Percentiles rank a stretch among this genome's conserved stretches.
Conservation (phyloP, 208 protist genomes). For the Trypanosoma mega region DNA sequence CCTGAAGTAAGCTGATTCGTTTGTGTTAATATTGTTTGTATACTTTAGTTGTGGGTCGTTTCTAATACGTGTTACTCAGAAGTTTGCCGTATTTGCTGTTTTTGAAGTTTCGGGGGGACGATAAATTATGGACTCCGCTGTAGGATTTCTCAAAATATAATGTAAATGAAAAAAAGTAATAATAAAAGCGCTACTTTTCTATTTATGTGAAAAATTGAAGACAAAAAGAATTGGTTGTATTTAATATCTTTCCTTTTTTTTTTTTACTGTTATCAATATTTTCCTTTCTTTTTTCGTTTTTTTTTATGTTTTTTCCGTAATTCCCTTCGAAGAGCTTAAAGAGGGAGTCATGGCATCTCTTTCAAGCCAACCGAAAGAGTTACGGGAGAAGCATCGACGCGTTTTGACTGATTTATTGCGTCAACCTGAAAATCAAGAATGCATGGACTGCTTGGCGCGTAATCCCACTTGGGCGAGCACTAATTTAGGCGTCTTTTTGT, state of each 20-base stretch:
- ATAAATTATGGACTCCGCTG: too few species aligned
- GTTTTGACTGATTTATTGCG: slow-evolving; percentile 43
- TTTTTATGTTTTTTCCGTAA: slow-evolving; percentile 8
- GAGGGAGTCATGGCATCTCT: slow-evolving; percentile 32
- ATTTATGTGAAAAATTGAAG: too few species aligned
- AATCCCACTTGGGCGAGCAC: slow-evolving; percentile 78
- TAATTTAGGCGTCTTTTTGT: slow-evolving; percentile 87
- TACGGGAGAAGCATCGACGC: slow-evolving; percentile 28
- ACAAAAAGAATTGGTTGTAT: too few species aligned
- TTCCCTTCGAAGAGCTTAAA: slow-evolving; percentile 11
- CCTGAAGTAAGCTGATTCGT: too few species aligned
- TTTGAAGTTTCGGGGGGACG: too few species aligned
- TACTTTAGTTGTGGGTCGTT: too few species aligned
- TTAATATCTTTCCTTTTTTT: slow-evolving; percentile 13
- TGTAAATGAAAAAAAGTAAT: slow-evolving; percentile 10
- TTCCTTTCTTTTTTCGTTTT: slow-evolving; percentile 18
- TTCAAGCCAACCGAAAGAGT: slow-evolving; percentile 43
- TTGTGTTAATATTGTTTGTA: too few species aligned
- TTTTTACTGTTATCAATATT: not conserved
- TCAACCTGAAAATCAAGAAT: slow-evolving; percentile 54
- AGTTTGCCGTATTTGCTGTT: too few species aligned
- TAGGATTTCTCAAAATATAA: too few species aligned
- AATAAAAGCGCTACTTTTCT: not conserved
- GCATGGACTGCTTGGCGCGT: slow-evolving; percentile 73
- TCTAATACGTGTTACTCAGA: too few species aligned